Base-by-base conservation (phyloP, 306 rosid species). In the Mimosa bimucronata region DNA sequence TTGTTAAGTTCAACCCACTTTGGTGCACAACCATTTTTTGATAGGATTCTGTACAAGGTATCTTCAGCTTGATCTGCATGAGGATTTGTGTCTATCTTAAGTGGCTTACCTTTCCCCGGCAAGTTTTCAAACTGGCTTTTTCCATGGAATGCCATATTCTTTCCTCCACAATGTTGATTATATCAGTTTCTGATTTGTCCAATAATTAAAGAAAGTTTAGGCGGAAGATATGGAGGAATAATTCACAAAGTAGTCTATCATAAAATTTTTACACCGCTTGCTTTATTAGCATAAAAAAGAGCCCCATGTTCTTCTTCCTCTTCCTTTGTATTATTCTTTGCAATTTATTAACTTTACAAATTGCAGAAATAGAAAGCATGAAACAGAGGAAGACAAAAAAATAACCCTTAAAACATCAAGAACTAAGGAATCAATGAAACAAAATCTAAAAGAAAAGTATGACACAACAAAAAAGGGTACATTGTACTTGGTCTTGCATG, bases 1-100 rank as follows among this genome's bases (percentile, higher is more conserved):
- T 92, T 90, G 97, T 94, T 94, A 84, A 92, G 98, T 70, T 90
- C 94, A 70, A 92, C 91, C 97, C 97, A 94, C 80, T 90, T 92
- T 0, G 97, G 98, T 3, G 97, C 94, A 52, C 97, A 94, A 14
- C 92, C 91, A 60, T 94, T 94, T 80, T 89, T 91, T 0, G 97
- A 90, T 26, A 92, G 89, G 74, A 94, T 88, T 66, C 97, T 78
- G 69, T 94, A 89, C 74, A 94, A 41, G 40, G 98, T 91, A 82
- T 94, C 98, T 64, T 90, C 97, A 42, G 97, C 97, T 58, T 97
- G 93, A 84, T 94, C 97, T 2, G 92, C 98, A 44, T 94, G 97
- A 80, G 98, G 97, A 81, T 94, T 94, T 7, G 75, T 83, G 34
- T 78, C 86, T 1, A 88, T 88, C 75, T 92, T 87, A 10, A 90